Base-by-base conservation (phyloP, 2,329 filamentous ascomycete species). In the Hyphodiscus sp. region DNA sequence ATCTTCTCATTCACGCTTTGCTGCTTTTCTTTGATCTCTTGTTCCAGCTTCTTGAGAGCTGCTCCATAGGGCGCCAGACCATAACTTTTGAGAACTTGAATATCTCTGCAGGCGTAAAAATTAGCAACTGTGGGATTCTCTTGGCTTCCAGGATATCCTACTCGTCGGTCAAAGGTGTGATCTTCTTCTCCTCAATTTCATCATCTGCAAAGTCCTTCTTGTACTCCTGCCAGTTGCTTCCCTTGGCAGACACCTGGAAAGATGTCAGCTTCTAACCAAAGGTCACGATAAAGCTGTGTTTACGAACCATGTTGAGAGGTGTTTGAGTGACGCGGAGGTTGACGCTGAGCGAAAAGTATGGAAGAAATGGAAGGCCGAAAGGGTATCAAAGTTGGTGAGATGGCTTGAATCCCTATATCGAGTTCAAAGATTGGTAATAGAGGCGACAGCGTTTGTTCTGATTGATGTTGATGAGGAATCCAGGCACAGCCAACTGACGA, bases 1-100 rank as follows among this genome's bases (percentile, higher is more conserved):
- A 99, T 97, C 82, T 99, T 99, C 76, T 99, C 94, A 65, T 99
- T 95, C 58, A 99, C 92, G 58, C 91, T 96, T 67, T 89, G 87
- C 74, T 99, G 94, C 74, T 95, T 95, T 72, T 99, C 94, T 73
- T 97, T 99, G 79, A 99, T 97, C 75, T 96, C 89, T 74, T 97
- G 95, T 76, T 99, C 94, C 59, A 99, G 87, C 76, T 94, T 95
- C 82, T 96, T 96, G 69, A 99, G 78, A 56, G 90, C 87, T 47
- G 89, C 86, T 62, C 90, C 92, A 68, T 99, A 99, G 30, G 94
- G 94, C 54, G 94, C 94, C 38, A 92, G 91, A 67, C 95, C 95
- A 73, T 99, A 99, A 58, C 94, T 99, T 79, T 97, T 99, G 65
- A 99, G 83, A 62, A 99, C 94, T 77, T 96, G 91, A 67, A 99